Evolutionary conservation across 306 rosid genomes (phyloP).

Genomic region (Leucaena leucocephala): DNA sequence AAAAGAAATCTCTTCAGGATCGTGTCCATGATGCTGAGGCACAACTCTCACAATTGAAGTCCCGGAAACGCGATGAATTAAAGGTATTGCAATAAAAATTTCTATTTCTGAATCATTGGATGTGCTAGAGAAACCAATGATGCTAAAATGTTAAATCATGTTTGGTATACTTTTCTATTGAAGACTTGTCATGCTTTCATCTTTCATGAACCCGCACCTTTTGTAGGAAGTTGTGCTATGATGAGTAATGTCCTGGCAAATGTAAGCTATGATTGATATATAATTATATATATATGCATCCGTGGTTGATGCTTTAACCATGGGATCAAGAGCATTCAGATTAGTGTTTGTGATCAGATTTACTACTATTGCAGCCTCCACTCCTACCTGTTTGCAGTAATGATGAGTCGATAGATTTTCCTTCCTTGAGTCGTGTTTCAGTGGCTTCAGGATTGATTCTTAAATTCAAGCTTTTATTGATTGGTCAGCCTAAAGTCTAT

Average conservation of each 20-base stretch:
- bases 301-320: not conserved
- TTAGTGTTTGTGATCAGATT: not conserved
- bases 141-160: constrained; percentile 25
- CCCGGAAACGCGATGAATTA: constrained; percentile 92
- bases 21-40: constrained; percentile 95
- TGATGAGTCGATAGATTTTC: not conserved
- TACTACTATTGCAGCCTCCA: not conserved
- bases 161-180: not conserved
- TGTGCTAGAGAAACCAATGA: not conserved
- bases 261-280: constrained; percentile 1
- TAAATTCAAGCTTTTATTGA: not conserved
- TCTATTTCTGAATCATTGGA: not conserved
- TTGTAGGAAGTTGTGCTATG: not conserved
- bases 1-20: constrained; percentile 90
- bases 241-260: not conserved
- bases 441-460: constrained; percentile 2
- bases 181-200: constrained; percentile 23
- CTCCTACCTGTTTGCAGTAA: not conserved
- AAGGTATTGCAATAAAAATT: constrained; percentile 55
- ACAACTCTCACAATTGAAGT: constrained; percentile 81
- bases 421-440: not conserved
- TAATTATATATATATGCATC: not conserved
- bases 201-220: constrained; percentile 19
- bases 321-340: not conserved
- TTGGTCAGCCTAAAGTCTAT: not conserved